These are phyloP conservation scores for Rhodamnia argentea DNA, from an alignment of 345 rosid species.

Conservation along the genomic window DNA sequence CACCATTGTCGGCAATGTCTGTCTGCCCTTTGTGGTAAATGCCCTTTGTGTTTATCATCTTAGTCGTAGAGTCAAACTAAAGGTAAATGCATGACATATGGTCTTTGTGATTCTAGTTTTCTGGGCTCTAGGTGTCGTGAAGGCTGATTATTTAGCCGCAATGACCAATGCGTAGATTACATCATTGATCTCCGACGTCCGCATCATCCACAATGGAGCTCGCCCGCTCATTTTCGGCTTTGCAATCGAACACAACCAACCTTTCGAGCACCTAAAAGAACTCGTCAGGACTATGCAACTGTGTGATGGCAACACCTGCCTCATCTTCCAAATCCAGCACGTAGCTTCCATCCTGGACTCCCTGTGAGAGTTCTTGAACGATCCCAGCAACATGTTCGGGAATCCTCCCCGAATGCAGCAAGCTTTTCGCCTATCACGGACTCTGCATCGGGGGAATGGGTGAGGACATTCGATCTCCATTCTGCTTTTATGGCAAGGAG, in stretches of 20 bases:
- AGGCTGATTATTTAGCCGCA: not conserved
- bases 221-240: not conserved
- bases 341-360: not conserved
- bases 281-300: not conserved
- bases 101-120: not conserved
- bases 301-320: not conserved
- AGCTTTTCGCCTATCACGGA: not conserved
- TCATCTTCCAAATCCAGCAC: not conserved
- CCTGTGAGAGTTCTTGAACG: not conserved
- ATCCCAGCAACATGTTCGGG: not conserved
- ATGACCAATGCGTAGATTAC: not conserved
- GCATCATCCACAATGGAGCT: not conserved
- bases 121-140: not conserved
- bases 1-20: no score
- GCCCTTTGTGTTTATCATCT: not conserved
- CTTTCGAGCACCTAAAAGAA: not conserved
- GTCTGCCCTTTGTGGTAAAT: no score
- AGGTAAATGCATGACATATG: not conserved
- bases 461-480: no score
- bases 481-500: no score
- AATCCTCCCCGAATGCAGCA: fast-evolving
- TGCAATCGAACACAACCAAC: not conserved
- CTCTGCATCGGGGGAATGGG: not conserved
- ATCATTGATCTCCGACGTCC: not conserved
- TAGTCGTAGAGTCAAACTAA: not conserved